Evolutionary conservation across 768 basidiomycete genomes (phyloP), one percentile per base, ranked within the genome.

Genomic region (Suillus subalutaceus): DNA sequence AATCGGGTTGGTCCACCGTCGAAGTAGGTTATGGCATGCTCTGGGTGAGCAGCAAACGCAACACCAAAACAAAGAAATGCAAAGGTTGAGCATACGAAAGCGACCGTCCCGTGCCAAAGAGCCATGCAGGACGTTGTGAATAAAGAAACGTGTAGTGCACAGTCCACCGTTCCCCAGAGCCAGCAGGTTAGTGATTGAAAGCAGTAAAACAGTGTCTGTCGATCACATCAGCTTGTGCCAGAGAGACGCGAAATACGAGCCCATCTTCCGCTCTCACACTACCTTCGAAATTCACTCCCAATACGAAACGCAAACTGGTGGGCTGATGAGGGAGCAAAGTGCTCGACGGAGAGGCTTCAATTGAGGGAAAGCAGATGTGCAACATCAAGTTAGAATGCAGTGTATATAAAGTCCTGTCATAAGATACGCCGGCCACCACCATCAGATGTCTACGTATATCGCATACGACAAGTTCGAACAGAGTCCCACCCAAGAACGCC

Each of bases 261-360:
- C 23, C 48, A 13, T 23, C 13, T 13, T 23, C 48, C 46, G 44
- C 44, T 20, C 43, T 20, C 44, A 9, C 9, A 46, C 18, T 20
- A 77, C 73, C 13, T 18, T 68, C 10, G 86, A 88, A 70, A 90
- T 92, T 41, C 81, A 84, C 60, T 82, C 81, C 68, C 77, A 81
- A 62, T 93, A 92, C 91, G 91, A 93, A 71, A 84, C 79, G n/a
- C 78, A 80, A 56, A 90, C 88, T 70, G 83, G 81, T 0, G 85
- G 87, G 62, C 75, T 94, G 75, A 94, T 92, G 63, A 81, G 77
- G 66, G 90, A 86, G 60, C 94, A 92, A 92, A 93, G 92, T 79
- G 86, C 86, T 72, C 77, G 90, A 53, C 87, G 87, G 77, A 85
- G 88, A 65, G 93, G 93, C 91, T 16, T 84, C 85, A 53, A 92